phyloP scores from a whole-genome alignment of 2,329 filamentous ascomycete genomes.

The Blastomyces parvus region DNA sequence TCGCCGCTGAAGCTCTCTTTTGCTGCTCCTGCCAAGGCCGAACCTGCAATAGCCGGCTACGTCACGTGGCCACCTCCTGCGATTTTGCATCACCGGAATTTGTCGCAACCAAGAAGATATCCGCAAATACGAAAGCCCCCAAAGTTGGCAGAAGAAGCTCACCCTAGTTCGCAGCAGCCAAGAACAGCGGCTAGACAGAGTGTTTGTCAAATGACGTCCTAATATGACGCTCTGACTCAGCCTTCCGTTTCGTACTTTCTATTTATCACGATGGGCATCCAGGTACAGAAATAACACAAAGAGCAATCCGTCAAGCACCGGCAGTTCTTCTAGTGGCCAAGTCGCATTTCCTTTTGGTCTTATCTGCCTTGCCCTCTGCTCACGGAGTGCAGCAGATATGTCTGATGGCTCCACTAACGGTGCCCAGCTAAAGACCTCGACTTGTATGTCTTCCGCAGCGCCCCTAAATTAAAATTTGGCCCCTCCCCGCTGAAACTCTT shows the following conservation, averaged over 20 bases:
- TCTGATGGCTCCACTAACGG: constrained; percentile 13
- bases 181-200: background rate
- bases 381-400: constrained; percentile 9
- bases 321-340: background rate
- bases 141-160: constrained; percentile 1
- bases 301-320: background rate
- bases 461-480: background rate
- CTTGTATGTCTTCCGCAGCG: constrained; percentile 8
- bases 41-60: no score
- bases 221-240: background rate
- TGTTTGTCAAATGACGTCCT: background rate
- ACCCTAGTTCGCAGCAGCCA: background rate
- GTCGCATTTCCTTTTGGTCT: background rate
- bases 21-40: no score
- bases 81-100: background rate
- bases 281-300: background rate
- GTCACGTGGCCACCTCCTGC: background rate
- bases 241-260: background rate
- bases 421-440: constrained; percentile 10
- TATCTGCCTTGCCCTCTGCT: background rate
- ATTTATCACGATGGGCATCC: background rate
- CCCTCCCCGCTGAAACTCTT: background rate
- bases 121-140: background rate
- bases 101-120: background rate
- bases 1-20: no score